These are phyloP conservation scores for Phialophora verrucosa DNA, from an alignment of 2,329 filamentous ascomycete genomes.

Conservation along the genomic window DNA sequence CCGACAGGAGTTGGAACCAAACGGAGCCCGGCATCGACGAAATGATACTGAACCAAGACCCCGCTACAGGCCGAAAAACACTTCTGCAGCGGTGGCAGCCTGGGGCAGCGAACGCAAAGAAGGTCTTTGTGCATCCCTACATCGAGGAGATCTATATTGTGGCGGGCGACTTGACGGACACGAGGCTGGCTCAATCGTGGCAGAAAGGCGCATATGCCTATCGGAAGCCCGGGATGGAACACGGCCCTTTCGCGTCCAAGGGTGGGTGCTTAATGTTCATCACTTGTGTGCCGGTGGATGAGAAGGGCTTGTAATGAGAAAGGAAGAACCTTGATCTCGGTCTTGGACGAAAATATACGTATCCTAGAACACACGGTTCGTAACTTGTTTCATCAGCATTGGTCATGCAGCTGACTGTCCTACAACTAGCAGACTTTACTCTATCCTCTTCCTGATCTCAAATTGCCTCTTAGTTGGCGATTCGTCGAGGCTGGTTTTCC, in stretches of 20 bases:
- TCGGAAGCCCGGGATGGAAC: conserved; percentile 49
- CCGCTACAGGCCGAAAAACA: background rate
- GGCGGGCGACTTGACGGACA: conserved; percentile 47
- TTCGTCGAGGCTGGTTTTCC: too few species aligned
- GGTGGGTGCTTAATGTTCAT: conserved; percentile 48
- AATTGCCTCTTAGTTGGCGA: too few species aligned
- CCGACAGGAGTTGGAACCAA: background rate
- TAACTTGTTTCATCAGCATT: too few species aligned
- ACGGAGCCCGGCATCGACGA: conserved; percentile 1
- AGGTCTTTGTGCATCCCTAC: conserved; percentile 42
- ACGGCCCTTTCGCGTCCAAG: conserved; percentile 48
- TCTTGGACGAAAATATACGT: too few species aligned
- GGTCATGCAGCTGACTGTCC: too few species aligned
- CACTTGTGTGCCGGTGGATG: background rate
- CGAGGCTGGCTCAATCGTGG: conserved; percentile 43
- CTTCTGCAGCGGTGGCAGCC: background rate
- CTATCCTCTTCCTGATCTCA: too few species aligned
- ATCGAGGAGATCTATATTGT: conserved; percentile 50
- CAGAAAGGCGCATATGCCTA: conserved; percentile 49
- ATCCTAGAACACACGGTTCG: too few species aligned
- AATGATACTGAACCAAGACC: background rate
- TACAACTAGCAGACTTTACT: too few species aligned
- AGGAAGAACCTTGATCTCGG: too few species aligned
- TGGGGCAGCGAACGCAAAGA: background rate
- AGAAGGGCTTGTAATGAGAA: too few species aligned